These are phyloP conservation scores for Blastocystis sp. DNA, from an alignment of 352 stramenopile genomes.

Conservation along the genomic window DNA sequence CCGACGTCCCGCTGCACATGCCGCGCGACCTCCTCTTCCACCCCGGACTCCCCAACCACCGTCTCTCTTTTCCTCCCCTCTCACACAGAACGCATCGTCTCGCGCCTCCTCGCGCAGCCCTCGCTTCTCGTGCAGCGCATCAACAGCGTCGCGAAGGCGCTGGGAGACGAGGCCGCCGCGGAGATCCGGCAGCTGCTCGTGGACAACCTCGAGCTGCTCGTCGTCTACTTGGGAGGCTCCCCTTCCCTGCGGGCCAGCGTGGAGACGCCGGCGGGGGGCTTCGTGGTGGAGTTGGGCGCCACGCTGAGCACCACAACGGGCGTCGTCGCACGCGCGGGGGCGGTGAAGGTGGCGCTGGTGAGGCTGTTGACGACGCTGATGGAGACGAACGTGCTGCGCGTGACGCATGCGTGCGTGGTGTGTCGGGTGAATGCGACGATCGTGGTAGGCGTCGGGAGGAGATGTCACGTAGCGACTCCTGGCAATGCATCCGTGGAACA, in stretches of 20 bases:
- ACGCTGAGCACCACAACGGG: neutral
- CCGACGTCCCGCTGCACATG: neutral
- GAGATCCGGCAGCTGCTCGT: neutral
- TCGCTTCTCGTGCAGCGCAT: neutral
- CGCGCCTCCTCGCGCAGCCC: constrained; percentile 1
- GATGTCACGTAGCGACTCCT: neutral
- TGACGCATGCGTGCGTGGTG: neutral
- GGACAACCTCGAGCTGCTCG: neutral
- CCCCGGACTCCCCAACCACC: neutral
- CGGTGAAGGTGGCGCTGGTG: constrained; percentile 9
- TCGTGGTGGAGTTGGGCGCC: neutral
- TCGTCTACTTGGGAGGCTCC: neutral
- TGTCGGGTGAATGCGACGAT: neutral
- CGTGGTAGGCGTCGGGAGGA: neutral
- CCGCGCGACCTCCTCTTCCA: constrained; percentile 2
- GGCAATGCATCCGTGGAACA: constrained; percentile 7
- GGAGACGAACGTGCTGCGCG: neutral
- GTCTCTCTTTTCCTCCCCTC: too few relatives aligned
- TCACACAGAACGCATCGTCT: neutral
- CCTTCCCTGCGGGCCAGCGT: neutral
- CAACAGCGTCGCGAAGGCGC: neutral
- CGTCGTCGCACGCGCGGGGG: neutral
- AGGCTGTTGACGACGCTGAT: neutral
- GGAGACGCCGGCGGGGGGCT: too few relatives aligned
- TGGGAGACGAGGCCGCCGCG: neutral